Percentiles rank a stretch among this genome's conserved stretches.
phyloP scores from a whole-genome alignment of 345 rosid genomes.

The Carallia brachiata region DNA sequence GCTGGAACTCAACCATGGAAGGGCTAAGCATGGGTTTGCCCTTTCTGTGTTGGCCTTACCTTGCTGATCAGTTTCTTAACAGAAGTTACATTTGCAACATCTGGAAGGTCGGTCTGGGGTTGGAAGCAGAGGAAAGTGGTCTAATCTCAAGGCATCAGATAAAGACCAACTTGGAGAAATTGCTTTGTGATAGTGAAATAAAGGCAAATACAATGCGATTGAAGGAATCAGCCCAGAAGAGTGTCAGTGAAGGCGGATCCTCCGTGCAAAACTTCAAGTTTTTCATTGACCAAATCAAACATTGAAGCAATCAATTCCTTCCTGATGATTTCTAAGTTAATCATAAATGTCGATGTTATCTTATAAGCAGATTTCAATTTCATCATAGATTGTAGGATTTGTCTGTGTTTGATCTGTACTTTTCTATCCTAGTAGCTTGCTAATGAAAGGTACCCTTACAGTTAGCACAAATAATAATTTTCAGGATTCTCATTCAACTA shows the following conservation, averaged over 20 bases:
- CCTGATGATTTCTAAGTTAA: background rate
- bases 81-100: conserved; percentile 27
- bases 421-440: no score
- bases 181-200: conserved; percentile 13
- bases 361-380: no score
- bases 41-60: conserved; percentile 39
- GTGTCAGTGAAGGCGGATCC: conserved; percentile 28
- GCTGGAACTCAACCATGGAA: conserved; percentile 40
- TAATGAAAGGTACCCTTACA: no score
- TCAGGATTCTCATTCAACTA: no score
- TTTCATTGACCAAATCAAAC: conserved; percentile 14
- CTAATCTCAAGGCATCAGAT: conserved; percentile 30
- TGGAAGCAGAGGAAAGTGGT: conserved; percentile 26
- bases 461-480: no score
- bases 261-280: conserved; percentile 26
- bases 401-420: no score
- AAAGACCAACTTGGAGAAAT: conserved; percentile 6
- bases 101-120: conserved; percentile 25
- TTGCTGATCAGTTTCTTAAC: conserved; percentile 31
- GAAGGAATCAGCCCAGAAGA: conserved; percentile 30
- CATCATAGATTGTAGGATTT: no score
- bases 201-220: conserved; percentile 19
- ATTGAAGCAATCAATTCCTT: background rate
- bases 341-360: no score
- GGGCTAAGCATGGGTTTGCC: conserved; percentile 32